Conservation (phyloP, 345 rosid species). For the Melaleuca quinquenervia region DNA sequence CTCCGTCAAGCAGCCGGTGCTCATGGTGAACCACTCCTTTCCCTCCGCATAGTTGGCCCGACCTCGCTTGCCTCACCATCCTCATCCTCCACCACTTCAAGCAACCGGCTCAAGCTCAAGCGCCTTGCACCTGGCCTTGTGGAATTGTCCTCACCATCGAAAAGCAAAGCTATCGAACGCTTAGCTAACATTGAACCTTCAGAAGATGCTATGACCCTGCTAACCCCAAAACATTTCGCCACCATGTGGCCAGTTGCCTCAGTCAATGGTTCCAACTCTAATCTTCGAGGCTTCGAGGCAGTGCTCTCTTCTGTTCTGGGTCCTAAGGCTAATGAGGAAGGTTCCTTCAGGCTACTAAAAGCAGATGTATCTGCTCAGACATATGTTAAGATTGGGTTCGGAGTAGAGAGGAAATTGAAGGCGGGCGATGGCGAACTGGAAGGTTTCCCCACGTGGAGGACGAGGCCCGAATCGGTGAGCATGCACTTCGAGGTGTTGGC, state of each 20-base stretch:
- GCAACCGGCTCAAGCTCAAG: conserved; percentile 68
- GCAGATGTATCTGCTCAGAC: conserved; percentile 86
- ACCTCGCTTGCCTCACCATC: conserved; percentile 64
- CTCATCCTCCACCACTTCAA: conserved; percentile 24
- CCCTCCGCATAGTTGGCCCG: conserved; percentile 89
- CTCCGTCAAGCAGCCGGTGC: conserved; percentile 42
- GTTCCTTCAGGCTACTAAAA: conserved; percentile 66
- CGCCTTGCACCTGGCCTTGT: conserved; percentile 90
- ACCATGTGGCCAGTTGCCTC: conserved; percentile 92
- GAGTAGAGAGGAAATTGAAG: conserved; percentile 70
- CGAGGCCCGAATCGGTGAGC: conserved; percentile 56
- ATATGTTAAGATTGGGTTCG: conserved; percentile 71
- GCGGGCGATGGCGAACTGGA: conserved; percentile 22
- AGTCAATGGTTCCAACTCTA: conserved; percentile 61
- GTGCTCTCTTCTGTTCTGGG: conserved; percentile 73
- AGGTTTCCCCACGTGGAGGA: conserved; percentile 64
- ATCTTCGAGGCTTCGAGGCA: conserved; percentile 67
- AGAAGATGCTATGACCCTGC: conserved; percentile 31
- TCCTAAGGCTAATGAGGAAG: conserved; percentile 48
- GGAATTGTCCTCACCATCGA: conserved; percentile 45
- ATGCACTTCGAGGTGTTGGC: conserved; percentile 93
- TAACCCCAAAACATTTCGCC: conserved; percentile 63
- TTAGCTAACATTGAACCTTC: conserved; percentile 18
- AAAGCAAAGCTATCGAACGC: conserved; percentile 20
- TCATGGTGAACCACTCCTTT: conserved; percentile 47